phyloP scores from a whole-genome alignment of 805 yeast genomes.

The Millerago galiae region DNA sequence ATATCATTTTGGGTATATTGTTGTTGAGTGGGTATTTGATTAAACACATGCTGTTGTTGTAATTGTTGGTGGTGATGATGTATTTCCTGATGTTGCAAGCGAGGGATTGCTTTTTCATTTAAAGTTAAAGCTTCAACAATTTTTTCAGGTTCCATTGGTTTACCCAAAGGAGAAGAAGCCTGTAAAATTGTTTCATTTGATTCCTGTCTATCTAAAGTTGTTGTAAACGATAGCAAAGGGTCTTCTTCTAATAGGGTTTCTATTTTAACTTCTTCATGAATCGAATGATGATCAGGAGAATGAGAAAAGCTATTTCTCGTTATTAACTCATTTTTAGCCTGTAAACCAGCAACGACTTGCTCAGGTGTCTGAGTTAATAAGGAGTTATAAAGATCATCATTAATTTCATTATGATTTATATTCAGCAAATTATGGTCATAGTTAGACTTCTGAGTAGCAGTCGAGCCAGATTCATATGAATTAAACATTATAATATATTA shows the following conservation, averaged over 20 bases:
- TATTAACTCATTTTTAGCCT: conserved; percentile 8
- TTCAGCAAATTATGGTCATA: too few relatives aligned
- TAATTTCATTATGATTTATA: not conserved
- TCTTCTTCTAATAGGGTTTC: conserved; percentile 24
- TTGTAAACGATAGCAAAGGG: conserved; percentile 21
- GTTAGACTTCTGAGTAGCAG: not conserved
- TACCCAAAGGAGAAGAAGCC: conserved; percentile 14
- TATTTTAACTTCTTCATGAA: conserved; percentile 15
- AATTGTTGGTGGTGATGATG: not conserved
- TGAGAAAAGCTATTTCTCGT: conserved; percentile 9
- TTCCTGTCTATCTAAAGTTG: conserved; percentile 21
- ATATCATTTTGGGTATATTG: not conserved
- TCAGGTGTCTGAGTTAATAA: conserved; percentile 14
- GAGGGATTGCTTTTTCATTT: conserved; percentile 3
- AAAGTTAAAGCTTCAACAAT: conserved; percentile 6
- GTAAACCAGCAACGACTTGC: conserved; percentile 18
- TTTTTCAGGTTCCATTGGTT: conserved; percentile 6
- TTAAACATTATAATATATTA: too few relatives aligned
- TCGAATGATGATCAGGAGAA: not conserved
- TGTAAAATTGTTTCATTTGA: conserved; percentile 25
- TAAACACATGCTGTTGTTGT: not conserved
- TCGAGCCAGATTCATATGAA: not conserved
- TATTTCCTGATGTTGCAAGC: not conserved
- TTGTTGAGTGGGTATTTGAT: not conserved
- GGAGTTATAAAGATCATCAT: conserved; percentile 12